Conservation (phyloP, 1,284 basidiomycete genomes). For the Volvariella surrecta region DNA sequence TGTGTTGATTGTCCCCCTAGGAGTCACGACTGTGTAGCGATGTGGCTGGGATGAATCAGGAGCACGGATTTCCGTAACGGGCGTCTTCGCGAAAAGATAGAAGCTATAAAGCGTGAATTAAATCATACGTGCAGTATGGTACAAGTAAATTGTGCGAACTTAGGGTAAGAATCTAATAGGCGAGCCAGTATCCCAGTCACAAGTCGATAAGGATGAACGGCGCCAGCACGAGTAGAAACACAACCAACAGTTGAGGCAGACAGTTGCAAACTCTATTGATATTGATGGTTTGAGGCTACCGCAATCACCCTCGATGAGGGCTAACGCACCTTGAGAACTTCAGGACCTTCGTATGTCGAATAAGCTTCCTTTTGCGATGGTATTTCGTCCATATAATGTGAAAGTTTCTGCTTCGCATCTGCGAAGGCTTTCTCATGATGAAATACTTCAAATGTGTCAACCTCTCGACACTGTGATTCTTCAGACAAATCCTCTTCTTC, state of each 20-base stretch:
- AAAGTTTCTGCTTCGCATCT: constrained; percentile 30
- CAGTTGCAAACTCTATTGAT: constrained; percentile 39
- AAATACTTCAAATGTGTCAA: constrained; percentile 43
- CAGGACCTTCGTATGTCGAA: constrained; percentile 25
- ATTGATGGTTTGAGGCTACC: not conserved
- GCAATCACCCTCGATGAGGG: too few relatives aligned
- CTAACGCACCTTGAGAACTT: constrained; percentile 23
- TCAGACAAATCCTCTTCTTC: constrained; percentile 36
- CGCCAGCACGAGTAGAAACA: constrained; percentile 39
- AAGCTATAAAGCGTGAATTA: constrained; percentile 25
- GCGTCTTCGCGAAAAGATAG: constrained; percentile 39
- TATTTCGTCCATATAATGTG: constrained; percentile 32
- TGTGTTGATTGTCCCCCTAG: constrained; percentile 43
- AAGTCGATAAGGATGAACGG: constrained; percentile 51
- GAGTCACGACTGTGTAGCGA: constrained; percentile 40
- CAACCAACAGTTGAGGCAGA: constrained; percentile 34
- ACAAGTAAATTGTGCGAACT: constrained; percentile 7
- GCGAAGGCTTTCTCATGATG: constrained; percentile 29
- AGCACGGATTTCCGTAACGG: constrained; percentile 33
- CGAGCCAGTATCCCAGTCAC: constrained; percentile 41
- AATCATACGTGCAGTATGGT: constrained; percentile 1
- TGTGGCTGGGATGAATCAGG: constrained; percentile 11
- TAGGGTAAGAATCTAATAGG: constrained; percentile 33
- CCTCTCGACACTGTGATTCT: constrained; percentile 37
- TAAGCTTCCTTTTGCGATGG: constrained; percentile 31